Conservation (phyloP, 2,329 filamentous ascomycete genomes). For the Botrytis porri region DNA sequence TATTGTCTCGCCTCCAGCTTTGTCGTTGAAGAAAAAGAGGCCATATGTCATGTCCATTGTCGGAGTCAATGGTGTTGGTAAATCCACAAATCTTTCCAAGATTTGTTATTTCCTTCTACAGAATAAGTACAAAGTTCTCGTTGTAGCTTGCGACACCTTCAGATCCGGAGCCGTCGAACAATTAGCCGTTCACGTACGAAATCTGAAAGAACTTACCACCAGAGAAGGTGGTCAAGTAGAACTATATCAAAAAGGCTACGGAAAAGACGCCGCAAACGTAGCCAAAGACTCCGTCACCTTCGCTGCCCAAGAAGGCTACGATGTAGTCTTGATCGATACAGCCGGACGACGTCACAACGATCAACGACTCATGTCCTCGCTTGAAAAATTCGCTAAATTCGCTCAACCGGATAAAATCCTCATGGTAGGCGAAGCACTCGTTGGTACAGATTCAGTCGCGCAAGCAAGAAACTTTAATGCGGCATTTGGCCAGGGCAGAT, state of each 20-base stretch:
- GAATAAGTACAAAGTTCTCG: conserved; percentile 93
- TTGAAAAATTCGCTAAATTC: conserved; percentile 97
- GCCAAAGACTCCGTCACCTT: conserved; percentile 89
- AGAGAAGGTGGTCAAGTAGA: conserved; percentile 84
- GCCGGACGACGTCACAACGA: conserved; percentile 95
- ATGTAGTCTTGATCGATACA: conserved; percentile 96
- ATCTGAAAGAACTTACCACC: conserved; percentile 81
- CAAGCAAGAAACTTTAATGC: conserved; percentile 96
- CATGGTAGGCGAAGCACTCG: conserved; percentile 89
- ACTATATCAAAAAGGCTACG: conserved; percentile 95
- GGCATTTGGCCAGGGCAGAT: conserved; percentile 76
- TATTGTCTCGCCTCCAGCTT: conserved; percentile 63
- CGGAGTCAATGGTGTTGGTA: conserved; percentile 96
- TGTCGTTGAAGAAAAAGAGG: conserved; percentile 61
- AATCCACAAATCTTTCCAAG: conserved; percentile 96
- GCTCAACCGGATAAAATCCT: conserved; percentile 97
- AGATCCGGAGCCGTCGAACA: conserved; percentile 96
- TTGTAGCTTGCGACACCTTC: conserved; percentile 95
- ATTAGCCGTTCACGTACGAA: conserved; percentile 89
- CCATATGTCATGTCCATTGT: conserved; percentile 98
- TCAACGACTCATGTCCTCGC: conserved; percentile 87
- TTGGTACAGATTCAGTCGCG: conserved; percentile 91
- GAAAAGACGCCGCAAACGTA: conserved; percentile 93
- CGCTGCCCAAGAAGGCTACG: conserved; percentile 71
- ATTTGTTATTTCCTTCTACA: conserved; percentile 97